Evolutionary conservation across 2,329 filamentous ascomycete species (phyloP), one percentile per base, ranked within the genome.

Genomic region (Dendryphion nanum): DNA sequence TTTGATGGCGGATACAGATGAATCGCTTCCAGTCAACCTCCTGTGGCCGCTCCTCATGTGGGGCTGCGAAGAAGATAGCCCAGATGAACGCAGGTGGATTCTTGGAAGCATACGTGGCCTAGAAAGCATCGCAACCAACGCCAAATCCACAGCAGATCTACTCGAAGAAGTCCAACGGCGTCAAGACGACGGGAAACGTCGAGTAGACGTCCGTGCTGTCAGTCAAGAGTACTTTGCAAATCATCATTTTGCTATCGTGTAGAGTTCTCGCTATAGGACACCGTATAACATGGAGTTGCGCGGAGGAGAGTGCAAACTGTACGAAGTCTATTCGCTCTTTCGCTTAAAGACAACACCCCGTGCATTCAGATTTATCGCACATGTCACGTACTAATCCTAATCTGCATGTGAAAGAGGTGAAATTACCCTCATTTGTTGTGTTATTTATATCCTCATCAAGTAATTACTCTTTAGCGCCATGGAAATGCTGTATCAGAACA

Each of bases 1-100:
- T 23, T 61, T 73, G 23, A 72, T 79, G 38, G 61, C 67, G 12
- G 64, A 71, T 18, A 57, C 58, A 1, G 67, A 71, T 10, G 69
- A 74, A 21, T 64, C 72, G 6, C 59, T 79, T 2, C 76, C 77
- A 0, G 74, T 78, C 33, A 79, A 75, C 41, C 72, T 79, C 64
- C 63, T 80, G 4, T 80, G 76, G 78, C 76, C 76, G 2, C 55
- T 79, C 6, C 59, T 80, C 28, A 77, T 81, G 71, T 66, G 75
- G 44, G 76, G 76, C 0, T 72, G 69, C 6, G 77, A 81, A 50
- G 76, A 77, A 44, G 71, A 76, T n/a, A 70, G 73, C 32, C 28
- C 55, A 0, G 63, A 66, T 4, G 73, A 77, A 48, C 63, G 74
- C 32, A 54, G 47, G 5, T 78, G 76, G 76, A 77, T 81, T 37